phyloP scores from a whole-genome alignment of 2,329 filamentous ascomycete genomes.

The Elsinoe fawcettii region DNA sequence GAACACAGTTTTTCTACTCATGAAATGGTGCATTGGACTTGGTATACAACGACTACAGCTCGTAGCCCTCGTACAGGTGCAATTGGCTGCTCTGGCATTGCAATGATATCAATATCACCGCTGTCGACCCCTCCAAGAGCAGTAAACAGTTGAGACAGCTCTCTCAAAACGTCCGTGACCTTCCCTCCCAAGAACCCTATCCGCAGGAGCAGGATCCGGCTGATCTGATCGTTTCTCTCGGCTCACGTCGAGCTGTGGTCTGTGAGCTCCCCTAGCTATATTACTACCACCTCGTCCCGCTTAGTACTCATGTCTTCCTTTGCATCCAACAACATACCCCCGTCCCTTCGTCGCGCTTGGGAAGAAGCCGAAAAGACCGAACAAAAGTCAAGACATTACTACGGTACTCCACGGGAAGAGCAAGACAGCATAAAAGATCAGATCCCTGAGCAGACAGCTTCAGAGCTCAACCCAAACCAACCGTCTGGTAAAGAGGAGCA shows the following conservation, averaged over 20 bases:
- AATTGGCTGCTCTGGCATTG: not conserved
- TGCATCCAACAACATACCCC: conserved; percentile 25
- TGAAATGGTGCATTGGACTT: too few species aligned
- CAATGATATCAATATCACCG: not conserved
- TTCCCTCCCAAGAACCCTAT: not conserved
- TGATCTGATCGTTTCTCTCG: not conserved
- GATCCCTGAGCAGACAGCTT: not conserved
- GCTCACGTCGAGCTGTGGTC: not conserved
- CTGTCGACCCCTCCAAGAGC: not conserved
- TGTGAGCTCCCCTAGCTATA: conserved; percentile 1
- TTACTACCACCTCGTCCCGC: not conserved
- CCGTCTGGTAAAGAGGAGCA: not conserved
- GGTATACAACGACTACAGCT: too few species aligned
- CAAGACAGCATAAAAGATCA: not conserved
- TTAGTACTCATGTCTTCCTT: conserved; percentile 16
- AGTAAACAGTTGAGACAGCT: not conserved
- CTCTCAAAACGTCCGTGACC: not conserved
- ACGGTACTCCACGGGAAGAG: not conserved
- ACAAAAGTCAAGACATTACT: not conserved
- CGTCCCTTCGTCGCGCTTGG: conserved; percentile 24
- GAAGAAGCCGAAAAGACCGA: conserved; percentile 20
- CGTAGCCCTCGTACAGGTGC: not conserved
- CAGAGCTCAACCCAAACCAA: not conserved
- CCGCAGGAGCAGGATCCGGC: not conserved
- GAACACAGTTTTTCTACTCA: too few species aligned